Base-by-base conservation (phyloP, 768 basidiomycete genomes). In the Roridomyces roridus region DNA sequence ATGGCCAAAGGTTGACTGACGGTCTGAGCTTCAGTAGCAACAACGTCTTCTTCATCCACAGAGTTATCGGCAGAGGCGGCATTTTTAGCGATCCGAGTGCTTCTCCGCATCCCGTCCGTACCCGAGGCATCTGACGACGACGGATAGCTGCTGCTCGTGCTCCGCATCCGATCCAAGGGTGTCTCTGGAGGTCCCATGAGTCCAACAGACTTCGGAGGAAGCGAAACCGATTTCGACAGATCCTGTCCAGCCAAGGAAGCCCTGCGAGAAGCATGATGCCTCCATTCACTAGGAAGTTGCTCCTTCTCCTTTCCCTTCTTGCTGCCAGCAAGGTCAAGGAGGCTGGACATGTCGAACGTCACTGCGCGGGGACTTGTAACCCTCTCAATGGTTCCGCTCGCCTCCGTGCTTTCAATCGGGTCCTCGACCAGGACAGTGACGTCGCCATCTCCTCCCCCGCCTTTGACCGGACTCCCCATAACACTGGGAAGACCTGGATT, bases 221-320 rank as follows among this genome's bases (percentile, higher is more conserved):
- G 83, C 82, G 26, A 84, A 64, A 4, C 66, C 6, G 88, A 90
- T 65, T 85, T 82, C 4, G 87, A 83, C 29, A 89, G 79, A 5
- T 83, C 78, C 51, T 85, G 82, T 21, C 82, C 83, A 0, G 85
- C 85, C 66, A 83, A 68, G 24, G 86, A 87, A 5, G 84, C 84
- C 36, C 85, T 73, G 40, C 83, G 73, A 25, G 82, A 83, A 4
- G 79, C 77, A 59, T 80, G 69, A 18, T 63, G 67, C 43, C 66
- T 67, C 71, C 72, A 72, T 23, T 59, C 29, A 25, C 70, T 66
- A 26, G 64, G 46, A 1, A 57, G 42, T 54, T 55, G 53, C 25
- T 66, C 59, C 58, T 54, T 78, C 17, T 71, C 76, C 60, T 79
- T 79, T 28, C 68, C 72, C 63, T 67, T 66, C 47, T 58, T 54